A percentile compares a stretch with the other conserved stretches of the same genome.
These are phyloP conservation scores for Didymella pinodella DNA, from an alignment of 2,329 filamentous ascomycete genomes.

Conservation along the genomic window DNA sequence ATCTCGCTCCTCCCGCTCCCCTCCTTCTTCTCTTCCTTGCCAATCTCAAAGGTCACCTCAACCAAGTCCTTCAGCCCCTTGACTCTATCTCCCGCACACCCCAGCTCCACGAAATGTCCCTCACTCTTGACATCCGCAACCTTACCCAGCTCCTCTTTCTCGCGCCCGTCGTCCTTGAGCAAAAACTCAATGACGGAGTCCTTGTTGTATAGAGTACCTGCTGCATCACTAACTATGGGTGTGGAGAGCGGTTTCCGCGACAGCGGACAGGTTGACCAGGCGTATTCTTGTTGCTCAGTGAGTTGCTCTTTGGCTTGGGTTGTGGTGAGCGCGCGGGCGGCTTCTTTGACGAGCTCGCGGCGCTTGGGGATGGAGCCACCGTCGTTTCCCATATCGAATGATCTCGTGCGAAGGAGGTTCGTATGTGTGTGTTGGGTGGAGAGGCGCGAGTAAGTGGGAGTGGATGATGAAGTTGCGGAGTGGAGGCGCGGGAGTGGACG, in stretches of 20 bases:
- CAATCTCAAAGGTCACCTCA: conserved; percentile 77
- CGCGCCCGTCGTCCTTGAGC: conserved; percentile 63
- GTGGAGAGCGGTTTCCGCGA: conserved; percentile 76
- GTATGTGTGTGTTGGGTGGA: background rate
- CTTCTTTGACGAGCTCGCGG: conserved; percentile 93
- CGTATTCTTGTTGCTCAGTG: conserved; percentile 83
- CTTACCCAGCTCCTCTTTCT: conserved; percentile 65
- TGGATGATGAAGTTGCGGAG: conserved; percentile 28
- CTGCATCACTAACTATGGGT: conserved; percentile 83
- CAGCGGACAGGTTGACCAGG: conserved; percentile 88
- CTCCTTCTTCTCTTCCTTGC: conserved; percentile 48
- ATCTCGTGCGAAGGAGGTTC: conserved; percentile 1
- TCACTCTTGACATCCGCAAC: conserved; percentile 59
- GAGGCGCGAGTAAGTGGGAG: conserved; percentile 10
- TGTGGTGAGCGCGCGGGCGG: conserved; percentile 80
- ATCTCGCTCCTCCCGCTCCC: conserved; percentile 61
- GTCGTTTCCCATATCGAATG: conserved; percentile 86
- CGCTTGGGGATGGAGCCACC: conserved; percentile 94
- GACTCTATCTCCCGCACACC: conserved; percentile 67
- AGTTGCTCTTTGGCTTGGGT: conserved; percentile 89
- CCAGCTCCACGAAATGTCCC: conserved; percentile 59
- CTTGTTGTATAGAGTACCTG: conserved; percentile 92
- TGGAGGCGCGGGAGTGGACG: conserved; percentile 27
- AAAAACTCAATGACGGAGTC: conserved; percentile 81
- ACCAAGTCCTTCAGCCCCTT: conserved; percentile 86